Evolutionary conservation across 2,329 filamentous ascomycete genomes (phyloP), one percentile per base, ranked within the genome.

Genomic region (Stagonosporopsis chrysanthemi): DNA sequence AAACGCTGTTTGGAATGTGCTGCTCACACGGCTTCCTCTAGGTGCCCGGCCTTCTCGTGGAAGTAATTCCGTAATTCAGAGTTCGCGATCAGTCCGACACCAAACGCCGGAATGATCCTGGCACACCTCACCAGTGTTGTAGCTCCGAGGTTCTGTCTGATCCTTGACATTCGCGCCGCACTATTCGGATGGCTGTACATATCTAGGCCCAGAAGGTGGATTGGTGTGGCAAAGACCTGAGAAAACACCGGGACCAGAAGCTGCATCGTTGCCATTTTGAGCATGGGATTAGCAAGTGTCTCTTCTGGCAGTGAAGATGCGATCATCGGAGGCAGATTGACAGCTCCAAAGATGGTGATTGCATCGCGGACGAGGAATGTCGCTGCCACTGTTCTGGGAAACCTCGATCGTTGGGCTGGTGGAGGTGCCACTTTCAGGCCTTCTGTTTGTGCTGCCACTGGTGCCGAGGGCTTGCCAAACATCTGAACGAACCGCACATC

Each of bases 41-140:
- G 36, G 31, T 44, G 35, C 24, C 47, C 54, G 19, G 46, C 44
- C 33, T 58, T 55, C 14, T 33, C 33, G 56, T 67, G 60, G 33
- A 70, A 67, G 42, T n/a, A 67, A 2, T 55, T 43, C 19, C 68
- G 56, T 56, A 69, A 43, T 19, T 63, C 63, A 6, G 61, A 68
- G 46, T 72, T 72, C 14, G 63, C 60, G 31, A 72, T 60, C 3
- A 64, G 60, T 9, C 69, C 70, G 12, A 72, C 59, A 8, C 68
- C 68, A 59, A 73, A 72, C 4, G 69, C 70, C 22, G 71, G 70
- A 35, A 72, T 49, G 28, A 73, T 70, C 31, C 70, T 66, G 38
- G 64, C 60, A 47, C 71, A 72, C 28, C 71, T 59, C 45, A 71
- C 63, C 24, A 59, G 48, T 6, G 70, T 73, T 3, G 65, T 65